These are phyloP conservation scores for Fusarium ramigenum DNA, from an alignment of 2,329 filamentous ascomycete genomes.

Conservation along the genomic window DNA sequence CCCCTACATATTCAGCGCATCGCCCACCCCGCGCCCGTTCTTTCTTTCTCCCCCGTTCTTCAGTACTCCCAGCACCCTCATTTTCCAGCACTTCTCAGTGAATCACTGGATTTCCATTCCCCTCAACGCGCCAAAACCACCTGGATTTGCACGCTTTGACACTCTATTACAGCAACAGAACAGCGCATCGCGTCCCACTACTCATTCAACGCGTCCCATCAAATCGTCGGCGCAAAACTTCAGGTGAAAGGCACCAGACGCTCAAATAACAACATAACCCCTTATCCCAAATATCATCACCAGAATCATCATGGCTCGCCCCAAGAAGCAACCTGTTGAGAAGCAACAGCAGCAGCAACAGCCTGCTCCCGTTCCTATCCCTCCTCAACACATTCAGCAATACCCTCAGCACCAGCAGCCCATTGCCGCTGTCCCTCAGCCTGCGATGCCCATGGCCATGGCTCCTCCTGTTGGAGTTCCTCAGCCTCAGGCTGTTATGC, in stretches of 20 bases:
- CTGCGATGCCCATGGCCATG: slow-evolving; percentile 53
- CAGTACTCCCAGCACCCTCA: slow-evolving; percentile 45
- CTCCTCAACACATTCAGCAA: slow-evolving; percentile 36
- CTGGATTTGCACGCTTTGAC: slow-evolving; percentile 40
- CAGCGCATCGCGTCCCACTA: slow-evolving; percentile 34
- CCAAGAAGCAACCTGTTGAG: slow-evolving; percentile 53
- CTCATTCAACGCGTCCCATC: slow-evolving; percentile 23
- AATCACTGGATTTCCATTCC: slow-evolving; percentile 27
- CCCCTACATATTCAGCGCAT: slow-evolving; percentile 50
- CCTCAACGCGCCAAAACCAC: slow-evolving; percentile 41
- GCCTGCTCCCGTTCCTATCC: slow-evolving; percentile 47
- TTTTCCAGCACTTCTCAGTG: slow-evolving; percentile 36
- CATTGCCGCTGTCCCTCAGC: slow-evolving; percentile 48
- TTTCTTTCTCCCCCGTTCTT: slow-evolving; percentile 44
- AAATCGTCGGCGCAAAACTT: slow-evolving; percentile 9
- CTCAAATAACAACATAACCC: background rate
- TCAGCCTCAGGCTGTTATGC: slow-evolving; percentile 30
- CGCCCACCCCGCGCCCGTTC: slow-evolving; percentile 48
- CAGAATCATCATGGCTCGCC: slow-evolving; percentile 54
- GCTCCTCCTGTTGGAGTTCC: slow-evolving; percentile 31
- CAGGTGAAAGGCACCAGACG: slow-evolving; percentile 6
- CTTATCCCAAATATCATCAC: background rate
- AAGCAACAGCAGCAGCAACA: slow-evolving; percentile 44
- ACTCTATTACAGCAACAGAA: slow-evolving; percentile 26
- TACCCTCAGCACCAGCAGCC: slow-evolving; percentile 37